Conservation (phyloP, 768 basidiomycete genomes). For the Dendrothele bispora region DNA sequence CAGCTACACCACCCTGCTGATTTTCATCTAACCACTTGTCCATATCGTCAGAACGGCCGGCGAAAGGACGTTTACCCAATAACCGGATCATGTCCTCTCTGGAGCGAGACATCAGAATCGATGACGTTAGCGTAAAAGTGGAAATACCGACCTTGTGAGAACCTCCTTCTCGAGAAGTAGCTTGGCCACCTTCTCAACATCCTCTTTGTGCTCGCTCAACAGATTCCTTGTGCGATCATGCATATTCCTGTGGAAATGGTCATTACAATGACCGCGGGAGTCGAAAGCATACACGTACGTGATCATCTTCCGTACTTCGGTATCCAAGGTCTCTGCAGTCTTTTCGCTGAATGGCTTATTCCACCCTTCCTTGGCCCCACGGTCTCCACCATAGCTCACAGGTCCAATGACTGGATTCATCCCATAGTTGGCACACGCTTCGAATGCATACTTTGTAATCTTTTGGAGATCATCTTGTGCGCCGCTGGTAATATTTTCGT, state of each 20-base stretch:
- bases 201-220: slow-evolving; percentile 75
- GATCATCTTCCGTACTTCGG: slow-evolving; percentile 95
- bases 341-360: slow-evolving; percentile 98
- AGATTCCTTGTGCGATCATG: slow-evolving; percentile 83
- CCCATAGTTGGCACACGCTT: slow-evolving; percentile 93
- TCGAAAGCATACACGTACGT: slow-evolving; percentile 39
- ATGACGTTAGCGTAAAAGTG: no score
- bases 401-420: slow-evolving; percentile 96
- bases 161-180: slow-evolving; percentile 93
- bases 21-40: slow-evolving; percentile 95
- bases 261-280: slow-evolving; percentile 1
- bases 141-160: slow-evolving; percentile 78
- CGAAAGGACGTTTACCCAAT: slow-evolving; percentile 81
- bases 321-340: slow-evolving; percentile 91
- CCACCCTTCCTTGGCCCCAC: slow-evolving; percentile 83
- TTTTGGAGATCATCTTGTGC: slow-evolving; percentile 98
- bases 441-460: slow-evolving; percentile 97
- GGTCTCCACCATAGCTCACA: slow-evolving; percentile 91
- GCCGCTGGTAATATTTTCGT: slow-evolving; percentile 91
- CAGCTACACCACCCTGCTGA: slow-evolving; percentile 48
- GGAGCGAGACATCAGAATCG: slow-evolving; percentile 10
- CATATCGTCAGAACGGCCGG: slow-evolving; percentile 85
- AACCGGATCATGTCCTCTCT: slow-evolving; percentile 88
- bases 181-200: slow-evolving; percentile 93
- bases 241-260: slow-evolving; percentile 50